Evolutionary conservation across 306 rosid species (phyloP), one percentile per base, ranked within the genome.

Genomic region (Lotus japonicus): DNA sequence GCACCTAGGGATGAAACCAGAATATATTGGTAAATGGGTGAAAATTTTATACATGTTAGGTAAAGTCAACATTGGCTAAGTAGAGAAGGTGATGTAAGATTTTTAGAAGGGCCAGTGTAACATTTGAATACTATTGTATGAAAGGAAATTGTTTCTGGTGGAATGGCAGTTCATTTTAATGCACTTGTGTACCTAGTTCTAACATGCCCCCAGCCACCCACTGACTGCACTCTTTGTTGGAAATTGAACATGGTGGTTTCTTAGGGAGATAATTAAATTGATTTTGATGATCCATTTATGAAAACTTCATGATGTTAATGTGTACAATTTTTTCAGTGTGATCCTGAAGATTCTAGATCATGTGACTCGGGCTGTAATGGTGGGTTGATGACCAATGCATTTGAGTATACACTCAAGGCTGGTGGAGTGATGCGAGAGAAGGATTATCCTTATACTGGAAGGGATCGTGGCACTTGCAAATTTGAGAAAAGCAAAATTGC

Each of bases 391-490:
- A 91, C 68, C 52, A 71, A 61, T 33, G 96, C 97, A 56, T 91
- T 86, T 17, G 94, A 88, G 84, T 88, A 88, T 77, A 69, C 86
- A 21, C 70, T 83, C 64, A 87, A 91, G 86, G 86, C 80, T 7
- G 97, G 97, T 21, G 97, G 97, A 44, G 13, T 91, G 12, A 84
- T 83, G 80, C 81, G 72, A 58, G 91, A 88, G 72, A 63, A 80
- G 71, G 96, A 88, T 65, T 91, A 91, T 74, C 96, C 97, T 69
- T 88, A 88, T 84, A 88, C 91, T 8, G 96, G 96, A 17, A 81
- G 44, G 0, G 96, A 91, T 58, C 75, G 88, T 35, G 88, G 90
- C 11, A 14, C 94, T 62, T 91, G 97, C 86, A 91, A 88, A 49
- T 88, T 91, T 26, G 89, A 85, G 72, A 79, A 80, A 73, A 79